Percentiles rank a stretch among this genome's conserved stretches.
Conservation (phyloP, 2,329 filamentous ascomycete genomes). For the Cytospora paraplurivora region DNA sequence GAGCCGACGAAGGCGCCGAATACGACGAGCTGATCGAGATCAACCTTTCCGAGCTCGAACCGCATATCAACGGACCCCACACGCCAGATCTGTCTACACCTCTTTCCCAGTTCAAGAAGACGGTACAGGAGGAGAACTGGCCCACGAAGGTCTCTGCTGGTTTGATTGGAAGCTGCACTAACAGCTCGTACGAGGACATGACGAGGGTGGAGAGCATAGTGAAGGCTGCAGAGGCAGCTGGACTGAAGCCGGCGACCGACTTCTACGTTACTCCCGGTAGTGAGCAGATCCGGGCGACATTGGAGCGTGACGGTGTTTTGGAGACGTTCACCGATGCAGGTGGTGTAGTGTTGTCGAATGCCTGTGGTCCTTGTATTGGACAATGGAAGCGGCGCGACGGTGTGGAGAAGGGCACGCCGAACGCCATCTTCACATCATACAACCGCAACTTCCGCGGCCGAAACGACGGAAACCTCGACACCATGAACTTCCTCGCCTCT, state of each 20-base stretch:
- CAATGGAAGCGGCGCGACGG: slow-evolving; percentile 94
- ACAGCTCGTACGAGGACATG: slow-evolving; percentile 99
- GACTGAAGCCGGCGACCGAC: slow-evolving; percentile 82
- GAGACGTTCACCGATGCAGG: slow-evolving; percentile 84
- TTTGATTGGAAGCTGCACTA: slow-evolving; percentile 96
- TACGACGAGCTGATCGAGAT: slow-evolving; percentile 94
- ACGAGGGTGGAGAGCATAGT: slow-evolving; percentile 90
- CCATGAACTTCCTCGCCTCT: slow-evolving; percentile 98
- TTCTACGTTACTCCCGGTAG: slow-evolving; percentile 97
- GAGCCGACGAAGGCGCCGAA: slow-evolving; percentile 76
- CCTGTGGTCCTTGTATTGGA: slow-evolving; percentile 90
- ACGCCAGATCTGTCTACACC: slow-evolving; percentile 95
- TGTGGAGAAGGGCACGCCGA: slow-evolving; percentile 79
- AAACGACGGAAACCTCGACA: slow-evolving; percentile 94
- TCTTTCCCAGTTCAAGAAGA: slow-evolving; percentile 83
- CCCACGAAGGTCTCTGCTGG: slow-evolving; percentile 88
- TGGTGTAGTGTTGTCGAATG: slow-evolving; percentile 88
- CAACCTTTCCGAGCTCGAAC: slow-evolving; percentile 85
- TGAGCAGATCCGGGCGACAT: slow-evolving; percentile 93
- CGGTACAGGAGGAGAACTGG: slow-evolving; percentile 84
- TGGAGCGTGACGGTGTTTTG: slow-evolving; percentile 86
- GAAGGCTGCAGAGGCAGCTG: slow-evolving; percentile 86
- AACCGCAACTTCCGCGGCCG: slow-evolving; percentile 98
- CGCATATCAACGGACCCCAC: slow-evolving; percentile 95
- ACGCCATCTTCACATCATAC: slow-evolving; percentile 96